Base-by-base conservation (phyloP, 1,139 yeast genomes). In the Hemisphaericaspora xylanilytica region DNA sequence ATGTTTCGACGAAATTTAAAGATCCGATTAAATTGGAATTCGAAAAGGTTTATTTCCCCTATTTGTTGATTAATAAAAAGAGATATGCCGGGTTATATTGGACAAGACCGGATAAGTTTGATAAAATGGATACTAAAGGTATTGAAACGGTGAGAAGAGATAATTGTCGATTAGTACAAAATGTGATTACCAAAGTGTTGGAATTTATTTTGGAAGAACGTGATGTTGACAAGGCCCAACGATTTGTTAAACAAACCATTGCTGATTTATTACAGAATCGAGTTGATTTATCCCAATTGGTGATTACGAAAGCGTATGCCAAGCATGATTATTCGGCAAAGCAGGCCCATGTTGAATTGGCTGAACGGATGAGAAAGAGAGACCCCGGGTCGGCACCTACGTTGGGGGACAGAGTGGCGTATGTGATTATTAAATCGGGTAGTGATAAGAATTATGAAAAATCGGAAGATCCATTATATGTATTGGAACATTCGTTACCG, bases 41-140 rank as follows among this genome's bases (percentile, higher is more conserved):
- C 59, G 99, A 94, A 60, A 94, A 94, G 58, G 97, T 90, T 4
- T 94, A 94, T 56, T 94, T 80, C 61, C 99, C 99, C 1, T 94
- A 94, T 59, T 66, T 94, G 47, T 71, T 94, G 55, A 92, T 94
- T 56, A 92, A 90, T 67, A 94, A 94, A 62, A 94, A 94, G 62
- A 77, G 99, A 59, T 94, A 94, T 56, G 99, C 98, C 1, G 99
- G 99, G 0, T 69, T 94, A 38, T 92, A 83, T 58, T 94, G 98
- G 98, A 92, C 98, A 0, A 78, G 78, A 34, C 85, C 97, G 0
- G 80, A 87, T 11, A 88, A 86, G 48, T 87, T 79, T 55, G 98
- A 94, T 60, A 94, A 92, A 63, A 85, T 94, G 92, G 99, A 94
- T 60, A 94, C 97, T 24, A 94, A 94, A 57, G 99, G 99, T 62